These are phyloP conservation scores for Cladosporium sp. DNA, from an alignment of 2,329 filamentous ascomycete species.

Conservation along the genomic window DNA sequence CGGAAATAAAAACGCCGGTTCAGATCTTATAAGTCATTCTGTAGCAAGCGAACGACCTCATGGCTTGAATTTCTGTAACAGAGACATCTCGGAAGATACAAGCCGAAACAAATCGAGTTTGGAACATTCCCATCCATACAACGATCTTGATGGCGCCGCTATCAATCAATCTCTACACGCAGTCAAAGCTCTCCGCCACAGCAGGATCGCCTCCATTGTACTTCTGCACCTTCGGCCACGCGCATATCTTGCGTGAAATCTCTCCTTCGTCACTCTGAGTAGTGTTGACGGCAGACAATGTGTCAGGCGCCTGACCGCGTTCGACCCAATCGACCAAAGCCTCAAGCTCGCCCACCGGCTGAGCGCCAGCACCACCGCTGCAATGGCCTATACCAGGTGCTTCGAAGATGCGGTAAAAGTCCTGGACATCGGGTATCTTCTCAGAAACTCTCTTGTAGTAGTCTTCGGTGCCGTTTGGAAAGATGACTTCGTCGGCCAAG, in stretches of 20 bases:
- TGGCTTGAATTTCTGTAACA: too few species aligned
- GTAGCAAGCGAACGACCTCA: too few species aligned
- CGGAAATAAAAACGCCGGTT: too few species aligned
- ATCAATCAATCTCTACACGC: neutral
- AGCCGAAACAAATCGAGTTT: too few species aligned
- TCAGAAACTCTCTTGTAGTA: constrained; percentile 37
- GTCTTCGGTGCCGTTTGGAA: constrained; percentile 31
- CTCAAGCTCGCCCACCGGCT: constrained; percentile 13
- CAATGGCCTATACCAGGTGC: constrained; percentile 34
- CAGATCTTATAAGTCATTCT: too few species aligned
- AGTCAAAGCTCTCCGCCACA: constrained; percentile 6
- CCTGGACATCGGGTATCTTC: constrained; percentile 10
- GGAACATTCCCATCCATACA: too few species aligned
- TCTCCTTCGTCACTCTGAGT: neutral
- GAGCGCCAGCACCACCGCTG: constrained; percentile 22
- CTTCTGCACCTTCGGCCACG: constrained; percentile 18
- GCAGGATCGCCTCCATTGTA: constrained; percentile 18
- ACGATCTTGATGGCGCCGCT: too few species aligned
- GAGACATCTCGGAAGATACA: too few species aligned
- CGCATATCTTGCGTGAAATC: constrained; percentile 13
- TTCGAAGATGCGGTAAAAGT: constrained; percentile 32
- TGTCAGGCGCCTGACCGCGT: constrained; percentile 15
- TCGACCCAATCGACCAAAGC: constrained; percentile 19
- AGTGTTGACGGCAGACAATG: constrained; percentile 4
- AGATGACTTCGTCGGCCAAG: constrained; percentile 35